phyloP scores from a whole-genome alignment of 805 yeast species.

The Metschnikowia amazonensis region DNA sequence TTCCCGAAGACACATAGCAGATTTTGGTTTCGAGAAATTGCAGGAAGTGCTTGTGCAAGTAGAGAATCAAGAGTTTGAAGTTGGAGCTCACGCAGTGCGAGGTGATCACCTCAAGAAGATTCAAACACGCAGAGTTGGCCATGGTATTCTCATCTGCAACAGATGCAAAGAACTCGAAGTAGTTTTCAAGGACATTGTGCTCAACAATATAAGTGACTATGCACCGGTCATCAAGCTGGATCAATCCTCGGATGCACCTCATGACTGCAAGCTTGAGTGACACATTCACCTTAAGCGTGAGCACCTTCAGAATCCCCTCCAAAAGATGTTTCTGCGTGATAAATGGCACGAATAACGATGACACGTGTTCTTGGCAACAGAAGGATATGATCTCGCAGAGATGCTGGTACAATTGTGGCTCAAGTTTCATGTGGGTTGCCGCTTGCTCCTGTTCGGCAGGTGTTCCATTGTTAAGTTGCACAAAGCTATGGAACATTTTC shows the following conservation, averaged over 20 bases:
- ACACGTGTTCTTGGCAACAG: slow-evolving; percentile 63
- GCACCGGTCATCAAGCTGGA: slow-evolving; percentile 58
- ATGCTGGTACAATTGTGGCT: slow-evolving; percentile 47
- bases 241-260: slow-evolving; percentile 61
- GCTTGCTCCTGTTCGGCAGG: slow-evolving; percentile 3
- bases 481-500: slow-evolving; percentile 47
- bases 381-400: slow-evolving; percentile 70
- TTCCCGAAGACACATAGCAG: slow-evolving; percentile 27
- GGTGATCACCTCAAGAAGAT: slow-evolving; percentile 50
- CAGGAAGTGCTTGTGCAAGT: slow-evolving; percentile 31
- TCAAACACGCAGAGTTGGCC: slow-evolving; percentile 71
- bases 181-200: slow-evolving; percentile 46
- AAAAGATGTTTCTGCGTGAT: slow-evolving; percentile 58
- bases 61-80: slow-evolving; percentile 27
- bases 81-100: slow-evolving; percentile 25
- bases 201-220: slow-evolving; percentile 56
- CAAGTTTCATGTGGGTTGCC: slow-evolving; percentile 17
- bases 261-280: slow-evolving; percentile 65
- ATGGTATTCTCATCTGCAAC: slow-evolving; percentile 54
- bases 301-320: slow-evolving; percentile 49
- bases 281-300: slow-evolving; percentile 39
- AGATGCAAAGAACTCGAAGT: slow-evolving; percentile 47
- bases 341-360: slow-evolving; percentile 54
- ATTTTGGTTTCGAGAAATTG: slow-evolving; percentile 21
- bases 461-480: slow-evolving; percentile 25